Conservation (phyloP, 106 monocot species). For the Narthecium ossifragum region DNA sequence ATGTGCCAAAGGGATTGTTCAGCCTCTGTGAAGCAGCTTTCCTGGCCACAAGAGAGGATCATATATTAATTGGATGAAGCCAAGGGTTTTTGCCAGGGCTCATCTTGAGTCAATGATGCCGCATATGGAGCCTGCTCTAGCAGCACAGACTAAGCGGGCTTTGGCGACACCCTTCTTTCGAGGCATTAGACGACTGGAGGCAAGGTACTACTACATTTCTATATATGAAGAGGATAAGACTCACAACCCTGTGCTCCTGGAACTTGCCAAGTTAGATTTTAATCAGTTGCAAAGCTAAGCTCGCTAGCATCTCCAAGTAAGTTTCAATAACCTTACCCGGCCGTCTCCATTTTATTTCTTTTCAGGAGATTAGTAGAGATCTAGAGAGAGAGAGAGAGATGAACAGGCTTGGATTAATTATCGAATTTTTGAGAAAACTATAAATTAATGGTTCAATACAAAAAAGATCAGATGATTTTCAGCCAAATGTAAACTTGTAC, state of each 20-base stretch:
- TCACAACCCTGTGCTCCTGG: not conserved
- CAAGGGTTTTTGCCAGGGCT: conserved; percentile 3
- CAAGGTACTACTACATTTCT: conserved; percentile 9
- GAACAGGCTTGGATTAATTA: too few species aligned
- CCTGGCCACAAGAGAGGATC: conserved; percentile 17
- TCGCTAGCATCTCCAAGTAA: too few species aligned
- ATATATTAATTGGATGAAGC: conserved; percentile 29
- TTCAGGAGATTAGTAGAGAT: too few species aligned
- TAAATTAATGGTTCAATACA: too few species aligned
- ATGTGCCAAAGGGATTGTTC: conserved; percentile 10
- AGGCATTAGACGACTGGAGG: conserved; percentile 7
- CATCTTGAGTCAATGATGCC: not conserved
- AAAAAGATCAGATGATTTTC: too few species aligned
- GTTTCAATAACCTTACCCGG: too few species aligned
- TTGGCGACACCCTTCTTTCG: too few species aligned
- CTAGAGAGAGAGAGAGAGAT: too few species aligned
- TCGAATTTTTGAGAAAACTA: too few species aligned
- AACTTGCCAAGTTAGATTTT: conserved; percentile 17
- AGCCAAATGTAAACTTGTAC: too few species aligned
- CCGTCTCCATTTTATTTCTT: too few species aligned
- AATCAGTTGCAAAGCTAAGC: conserved; percentile 20
- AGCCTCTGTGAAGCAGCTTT: too few species aligned
- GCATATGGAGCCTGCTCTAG: not conserved
- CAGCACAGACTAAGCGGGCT: not conserved
- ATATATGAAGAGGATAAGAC: conserved; percentile 3